Percentiles rank a stretch among this genome's conserved stretches.
phyloP scores from a whole-genome alignment of 31 red algal species.

The Odonthalia washingtoniensis region DNA sequence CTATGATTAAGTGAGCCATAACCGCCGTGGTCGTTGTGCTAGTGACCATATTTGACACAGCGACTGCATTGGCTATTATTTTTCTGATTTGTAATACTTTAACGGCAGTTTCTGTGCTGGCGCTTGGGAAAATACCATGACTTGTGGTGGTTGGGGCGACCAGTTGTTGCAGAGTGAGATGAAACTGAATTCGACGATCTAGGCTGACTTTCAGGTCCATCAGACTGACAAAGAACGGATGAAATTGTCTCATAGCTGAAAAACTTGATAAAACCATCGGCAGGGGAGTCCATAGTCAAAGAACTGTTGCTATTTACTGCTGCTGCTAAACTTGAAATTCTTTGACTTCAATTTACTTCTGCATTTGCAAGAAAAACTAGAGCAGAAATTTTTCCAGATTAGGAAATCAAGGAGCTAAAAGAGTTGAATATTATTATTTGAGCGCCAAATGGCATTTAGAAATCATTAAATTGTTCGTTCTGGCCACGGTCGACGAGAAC shows the following conservation, averaged over 20 bases:
- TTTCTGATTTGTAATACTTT: neutral
- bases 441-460: neutral
- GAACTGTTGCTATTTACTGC: neutral
- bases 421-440: neutral
- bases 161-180: neutral
- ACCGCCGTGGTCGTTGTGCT: neutral
- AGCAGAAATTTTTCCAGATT: neutral
- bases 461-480: neutral
- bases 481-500: too few relatives aligned
- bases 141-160: neutral
- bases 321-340: too few relatives aligned
- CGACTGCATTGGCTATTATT: neutral
- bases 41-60: conserved; percentile 23
- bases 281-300: neutral
- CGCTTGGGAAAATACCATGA: too few relatives aligned
- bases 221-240: neutral
- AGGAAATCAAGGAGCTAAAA: neutral
- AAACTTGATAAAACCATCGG: neutral
- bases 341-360: too few relatives aligned
- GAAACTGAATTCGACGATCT: neutral
- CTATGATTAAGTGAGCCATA: neutral
- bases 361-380: too few relatives aligned
- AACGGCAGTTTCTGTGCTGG: neutral
- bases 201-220: neutral
- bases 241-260: neutral